Percentiles rank a stretch among this genome's conserved stretches.
Conservation (phyloP, 768 basidiomycete genomes). For the Amanita rubescens region DNA sequence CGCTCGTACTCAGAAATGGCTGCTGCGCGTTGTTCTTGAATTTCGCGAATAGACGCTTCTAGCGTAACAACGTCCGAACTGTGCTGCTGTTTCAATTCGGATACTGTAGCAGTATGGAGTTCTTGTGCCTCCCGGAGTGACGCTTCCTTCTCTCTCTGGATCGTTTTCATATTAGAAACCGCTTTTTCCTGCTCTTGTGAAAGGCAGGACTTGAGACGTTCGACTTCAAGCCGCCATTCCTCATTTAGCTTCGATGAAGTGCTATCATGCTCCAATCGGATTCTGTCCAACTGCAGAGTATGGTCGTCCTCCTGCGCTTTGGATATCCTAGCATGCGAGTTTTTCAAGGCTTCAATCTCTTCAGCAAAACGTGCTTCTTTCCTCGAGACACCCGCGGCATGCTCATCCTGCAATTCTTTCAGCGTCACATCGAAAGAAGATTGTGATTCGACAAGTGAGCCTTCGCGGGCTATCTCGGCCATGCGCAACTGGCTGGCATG, state of each 20-base stretch:
- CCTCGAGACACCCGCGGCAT: slow-evolving; percentile 53
- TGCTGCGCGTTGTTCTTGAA: slow-evolving; percentile 49
- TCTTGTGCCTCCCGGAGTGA: slow-evolving; percentile 7
- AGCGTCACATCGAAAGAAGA: slow-evolving; percentile 56
- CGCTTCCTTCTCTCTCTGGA: slow-evolving; percentile 25
- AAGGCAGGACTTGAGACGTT: slow-evolving; percentile 38
- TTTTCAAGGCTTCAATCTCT: slow-evolving; percentile 58
- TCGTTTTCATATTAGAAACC: slow-evolving; percentile 21
- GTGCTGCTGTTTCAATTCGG: not conserved
- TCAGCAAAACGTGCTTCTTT: slow-evolving; percentile 61
- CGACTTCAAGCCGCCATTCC: slow-evolving; percentile 45
- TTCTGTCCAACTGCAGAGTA: slow-evolving; percentile 47
- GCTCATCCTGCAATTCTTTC: slow-evolving; percentile 64
- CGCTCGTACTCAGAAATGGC: slow-evolving; percentile 49
- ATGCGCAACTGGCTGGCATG: slow-evolving; percentile 68
- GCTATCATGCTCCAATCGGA: slow-evolving; percentile 54
- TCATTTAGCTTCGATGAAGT: slow-evolving; percentile 43
- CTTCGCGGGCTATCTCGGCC: slow-evolving; percentile 68
- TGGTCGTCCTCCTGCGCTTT: slow-evolving; percentile 57
- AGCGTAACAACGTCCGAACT: slow-evolving; percentile 21
- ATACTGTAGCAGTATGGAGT: not conserved
- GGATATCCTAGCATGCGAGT: slow-evolving; percentile 50
- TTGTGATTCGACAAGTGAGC: slow-evolving; percentile 67
- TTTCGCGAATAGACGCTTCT: slow-evolving; percentile 37
- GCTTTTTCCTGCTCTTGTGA: slow-evolving; percentile 38